Conservation (phyloP, 345 rosid genomes). For the Eucalyptus curtisii region DNA sequence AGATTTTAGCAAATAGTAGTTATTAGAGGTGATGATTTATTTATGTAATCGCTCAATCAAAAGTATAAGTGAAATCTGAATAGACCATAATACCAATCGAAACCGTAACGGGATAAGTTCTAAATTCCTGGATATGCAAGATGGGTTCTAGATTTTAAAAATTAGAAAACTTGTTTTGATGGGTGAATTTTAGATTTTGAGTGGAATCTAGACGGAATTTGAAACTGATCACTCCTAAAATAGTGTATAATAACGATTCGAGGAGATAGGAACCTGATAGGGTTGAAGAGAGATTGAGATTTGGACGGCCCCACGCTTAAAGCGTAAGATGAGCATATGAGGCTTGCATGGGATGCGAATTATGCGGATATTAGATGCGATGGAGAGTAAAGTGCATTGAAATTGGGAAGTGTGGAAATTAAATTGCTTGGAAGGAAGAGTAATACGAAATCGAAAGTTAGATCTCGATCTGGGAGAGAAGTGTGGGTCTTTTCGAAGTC, state of each 20-base stretch:
- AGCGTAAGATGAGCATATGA: background rate
- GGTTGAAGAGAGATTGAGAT: background rate
- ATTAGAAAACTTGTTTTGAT: no score
- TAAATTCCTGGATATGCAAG: no score
- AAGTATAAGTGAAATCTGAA: accelerated
- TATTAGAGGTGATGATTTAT: accelerated
- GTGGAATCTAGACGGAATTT: accelerated
- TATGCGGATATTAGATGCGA: background rate
- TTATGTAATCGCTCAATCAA: accelerated
- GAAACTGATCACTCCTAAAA: no score
- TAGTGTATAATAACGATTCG: accelerated
- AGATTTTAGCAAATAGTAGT: accelerated
- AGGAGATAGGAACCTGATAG: background rate
- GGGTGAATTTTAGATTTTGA: accelerated
- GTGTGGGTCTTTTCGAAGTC: no score
- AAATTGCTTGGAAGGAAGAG: no score
- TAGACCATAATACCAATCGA: accelerated
- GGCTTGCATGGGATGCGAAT: background rate
- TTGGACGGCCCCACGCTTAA: accelerated
- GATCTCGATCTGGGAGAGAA: no score
- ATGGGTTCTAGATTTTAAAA: no score
- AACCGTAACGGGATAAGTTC: accelerated
- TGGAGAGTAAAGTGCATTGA: no score
- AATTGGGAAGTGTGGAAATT: no score
- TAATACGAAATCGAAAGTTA: no score